These are phyloP conservation scores for Rugonectria rugulosa DNA, from an alignment of 2,329 filamentous ascomycete species.

Conservation along the genomic window DNA sequence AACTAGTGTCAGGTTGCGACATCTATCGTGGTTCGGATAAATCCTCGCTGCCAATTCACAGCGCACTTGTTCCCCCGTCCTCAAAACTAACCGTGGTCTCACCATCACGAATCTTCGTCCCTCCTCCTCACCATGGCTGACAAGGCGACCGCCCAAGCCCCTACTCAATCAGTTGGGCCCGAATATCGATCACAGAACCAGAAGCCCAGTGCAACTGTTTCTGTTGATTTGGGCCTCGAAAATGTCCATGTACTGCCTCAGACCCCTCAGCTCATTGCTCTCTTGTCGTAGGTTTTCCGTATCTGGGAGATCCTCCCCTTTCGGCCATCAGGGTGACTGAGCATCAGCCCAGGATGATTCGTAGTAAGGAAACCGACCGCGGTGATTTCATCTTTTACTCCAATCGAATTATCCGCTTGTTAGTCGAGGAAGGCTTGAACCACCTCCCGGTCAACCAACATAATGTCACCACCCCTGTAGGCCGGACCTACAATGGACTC, in stretches of 20 bases:
- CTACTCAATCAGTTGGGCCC: slow-evolving; percentile 76
- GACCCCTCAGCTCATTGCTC: slow-evolving; percentile 94
- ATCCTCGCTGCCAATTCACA: too few relatives aligned
- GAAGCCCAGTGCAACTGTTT: slow-evolving; percentile 89
- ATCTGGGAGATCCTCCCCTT: slow-evolving; percentile 22
- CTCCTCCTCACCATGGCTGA: slow-evolving; percentile 37
- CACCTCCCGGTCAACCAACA: slow-evolving; percentile 92
- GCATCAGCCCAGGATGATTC: slow-evolving; percentile 78
- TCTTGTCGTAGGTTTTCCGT: slow-evolving; percentile 82
- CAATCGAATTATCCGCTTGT: slow-evolving; percentile 93
- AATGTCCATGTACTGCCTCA: slow-evolving; percentile 92
- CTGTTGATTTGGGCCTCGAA: slow-evolving; percentile 78
- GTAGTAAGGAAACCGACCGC: slow-evolving; percentile 86
- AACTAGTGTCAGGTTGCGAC: too few relatives aligned
- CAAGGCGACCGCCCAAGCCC: slow-evolving; percentile 31
- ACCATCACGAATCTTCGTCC: slow-evolving; percentile 17
- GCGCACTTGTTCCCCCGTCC: background rate
- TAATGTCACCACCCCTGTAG: slow-evolving; percentile 89
- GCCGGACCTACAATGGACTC: slow-evolving; percentile 86
- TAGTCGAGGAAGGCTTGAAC: slow-evolving; percentile 97
- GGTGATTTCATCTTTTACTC: slow-evolving; percentile 99
- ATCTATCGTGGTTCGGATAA: too few relatives aligned
- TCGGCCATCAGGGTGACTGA: slow-evolving; percentile 33
- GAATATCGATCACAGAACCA: slow-evolving; percentile 78
- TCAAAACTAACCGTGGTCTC: background rate